Conservation (phyloP, 148 eudicot genomes). For the Mesembryanthemum crystallinum region DNA sequence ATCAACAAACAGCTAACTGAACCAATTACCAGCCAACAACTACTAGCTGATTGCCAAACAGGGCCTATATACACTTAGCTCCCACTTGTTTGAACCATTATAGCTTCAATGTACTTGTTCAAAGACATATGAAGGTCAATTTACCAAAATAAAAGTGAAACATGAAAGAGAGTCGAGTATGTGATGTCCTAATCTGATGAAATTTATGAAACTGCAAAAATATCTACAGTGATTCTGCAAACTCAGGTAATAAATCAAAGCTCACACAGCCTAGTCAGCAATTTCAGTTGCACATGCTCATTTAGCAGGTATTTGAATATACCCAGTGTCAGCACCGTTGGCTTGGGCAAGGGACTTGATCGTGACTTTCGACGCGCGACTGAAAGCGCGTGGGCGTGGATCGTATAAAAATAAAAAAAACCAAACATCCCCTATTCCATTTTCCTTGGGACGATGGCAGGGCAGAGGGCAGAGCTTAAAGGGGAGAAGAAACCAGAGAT, state of each 20-base stretch:
- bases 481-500: no score
- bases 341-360: neutral
- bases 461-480: no score
- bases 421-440: constrained; percentile 27
- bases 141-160: neutral
- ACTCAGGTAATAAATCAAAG: neutral
- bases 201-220: constrained; percentile 14
- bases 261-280: constrained; percentile 18
- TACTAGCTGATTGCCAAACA: no score
- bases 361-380: neutral
- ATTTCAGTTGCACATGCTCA: constrained; percentile 29
- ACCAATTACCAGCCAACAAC: no score
- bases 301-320: constrained; percentile 19
- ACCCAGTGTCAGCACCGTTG: constrained; percentile 10
- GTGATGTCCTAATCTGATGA: neutral
- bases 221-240: neutral
- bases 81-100: no score
- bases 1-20: no score
- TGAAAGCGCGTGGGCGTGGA: neutral
- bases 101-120: no score
- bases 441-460: constrained; percentile 37
- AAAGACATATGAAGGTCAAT: no score
- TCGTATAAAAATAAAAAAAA: neutral
- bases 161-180: neutral
- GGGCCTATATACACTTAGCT: no score